phyloP scores from a whole-genome alignment of 2,329 filamentous ascomycete species.

The Chalaropsis ovoidea region DNA sequence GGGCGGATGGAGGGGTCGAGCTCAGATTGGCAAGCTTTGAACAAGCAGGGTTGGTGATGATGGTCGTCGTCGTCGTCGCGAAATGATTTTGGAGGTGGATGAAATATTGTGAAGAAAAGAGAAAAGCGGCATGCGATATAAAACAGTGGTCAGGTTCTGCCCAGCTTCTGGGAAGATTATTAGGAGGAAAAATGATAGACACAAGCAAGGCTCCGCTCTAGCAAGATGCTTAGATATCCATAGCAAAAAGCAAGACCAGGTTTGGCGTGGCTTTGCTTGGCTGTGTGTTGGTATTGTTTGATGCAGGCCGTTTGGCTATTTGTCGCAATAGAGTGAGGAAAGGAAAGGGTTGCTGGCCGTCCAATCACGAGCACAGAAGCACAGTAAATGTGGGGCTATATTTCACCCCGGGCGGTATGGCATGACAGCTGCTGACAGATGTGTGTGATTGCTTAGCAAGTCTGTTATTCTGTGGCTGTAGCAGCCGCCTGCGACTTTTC shows the following conservation, averaged over 20 bases:
- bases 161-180: neutral
- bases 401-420: neutral
- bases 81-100: neutral
- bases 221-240: neutral
- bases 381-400: neutral
- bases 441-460: neutral
- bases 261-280: neutral
- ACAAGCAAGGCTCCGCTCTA: conserved; percentile 1
- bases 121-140: conserved; percentile 1
- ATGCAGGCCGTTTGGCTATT: neutral
- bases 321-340: neutral
- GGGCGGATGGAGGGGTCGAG: neutral
- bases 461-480: no score
- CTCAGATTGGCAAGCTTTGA: neutral
- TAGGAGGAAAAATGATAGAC: neutral
- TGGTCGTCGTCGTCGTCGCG: neutral
- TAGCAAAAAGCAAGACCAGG: neutral
- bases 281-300: neutral
- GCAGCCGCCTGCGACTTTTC: no score
- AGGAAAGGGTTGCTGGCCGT: neutral
- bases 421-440: neutral
- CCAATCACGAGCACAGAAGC: neutral
- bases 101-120: neutral
- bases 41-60: neutral
- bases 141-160: neutral